Evolutionary conservation across 257 asterid genomes (phyloP), one percentile per base, ranked within the genome.

Genomic region (Ehretia macrophylla): DNA sequence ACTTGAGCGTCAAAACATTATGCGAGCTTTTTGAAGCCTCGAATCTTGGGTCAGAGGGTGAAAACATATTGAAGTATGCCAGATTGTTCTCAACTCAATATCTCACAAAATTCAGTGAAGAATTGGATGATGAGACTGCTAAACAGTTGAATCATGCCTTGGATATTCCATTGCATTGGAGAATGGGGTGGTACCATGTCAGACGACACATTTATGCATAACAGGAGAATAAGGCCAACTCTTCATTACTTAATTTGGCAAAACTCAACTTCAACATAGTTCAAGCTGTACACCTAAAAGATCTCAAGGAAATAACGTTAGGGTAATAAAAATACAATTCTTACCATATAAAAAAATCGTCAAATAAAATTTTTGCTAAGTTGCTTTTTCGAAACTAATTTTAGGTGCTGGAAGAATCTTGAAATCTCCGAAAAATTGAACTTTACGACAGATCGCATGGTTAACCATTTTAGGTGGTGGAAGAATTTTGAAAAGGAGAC

Each of bases 351-450:
- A 27, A 27, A 27, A 27, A 27, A 6, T 27, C 35, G 35, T 27
- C 3, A 3, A 27, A 27, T n/a, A 6, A 27, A 27, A 6, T 27
- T 27, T 27, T 6, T 27, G 35, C 6, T 27, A 27, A 27, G 35
- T 27, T 27, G 35, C 3, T 27, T 27, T 27, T 27, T 27, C 19
- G 78, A 70, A 11, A n/a, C 32, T 78, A 55, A 21, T 14, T 23
- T 23, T 58, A 85, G 95, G 55, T 85, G 95, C 88, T 85, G 90
- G 87, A 66, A 19, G 14, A 47, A 66, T 66, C 68, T 83, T 8
- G 75, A 6, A 75, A n/a, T 79, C 23, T 42, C 46, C 8, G 72
- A 63, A 56, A 79, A 38, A 8, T 32, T 82, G 37, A 67, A 51
- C 52, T 85, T 85, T 75, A 52, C 83, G 14, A 40, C 75, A 20